A percentile compares a stretch with the other conserved stretches of the same genome.
These are phyloP conservation scores for Pestalotiopsis sp. DNA, from an alignment of 2,329 filamentous ascomycete genomes.

Conservation along the genomic window DNA sequence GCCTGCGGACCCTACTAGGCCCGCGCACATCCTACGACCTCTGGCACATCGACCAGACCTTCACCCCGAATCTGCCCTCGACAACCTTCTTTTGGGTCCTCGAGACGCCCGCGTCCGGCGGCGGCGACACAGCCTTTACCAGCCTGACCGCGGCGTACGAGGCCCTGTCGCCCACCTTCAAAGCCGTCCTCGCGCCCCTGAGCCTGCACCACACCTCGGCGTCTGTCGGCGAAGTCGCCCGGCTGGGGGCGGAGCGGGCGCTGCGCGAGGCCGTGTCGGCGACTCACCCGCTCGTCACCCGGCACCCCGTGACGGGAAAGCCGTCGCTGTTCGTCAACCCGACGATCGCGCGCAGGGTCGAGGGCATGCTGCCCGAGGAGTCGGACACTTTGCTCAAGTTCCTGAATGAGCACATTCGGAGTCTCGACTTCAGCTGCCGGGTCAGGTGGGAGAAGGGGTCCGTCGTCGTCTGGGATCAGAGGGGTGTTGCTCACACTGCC, in stretches of 20 bases:
- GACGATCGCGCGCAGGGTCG: conserved; percentile 30
- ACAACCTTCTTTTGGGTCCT: conserved; percentile 38
- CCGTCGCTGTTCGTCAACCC: conserved; percentile 32
- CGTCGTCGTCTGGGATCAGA: conserved; percentile 35
- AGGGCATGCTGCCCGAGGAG: conserved; percentile 33
- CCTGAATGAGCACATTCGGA: conserved; percentile 31
- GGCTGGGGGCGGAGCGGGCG: conserved; percentile 30
- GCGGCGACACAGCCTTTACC: conserved; percentile 34
- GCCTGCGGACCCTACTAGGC: conserved; percentile 30
- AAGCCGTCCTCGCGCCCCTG: conserved; percentile 8
- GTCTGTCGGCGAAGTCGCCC: conserved; percentile 31
- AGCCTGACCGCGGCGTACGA: conserved; percentile 33
- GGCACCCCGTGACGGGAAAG: conserved; percentile 31
- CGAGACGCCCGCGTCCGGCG: conserved; percentile 25
- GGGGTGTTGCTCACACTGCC: conserved; percentile 27
- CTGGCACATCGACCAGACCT: conserved; percentile 37
- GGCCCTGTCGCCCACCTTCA: conserved; percentile 29
- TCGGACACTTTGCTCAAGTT: conserved; percentile 30
- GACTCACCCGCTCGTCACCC: conserved; percentile 31
- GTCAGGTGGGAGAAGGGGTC: conserved; percentile 32
- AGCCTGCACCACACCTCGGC: conserved; percentile 26
- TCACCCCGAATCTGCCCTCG: conserved; percentile 33
- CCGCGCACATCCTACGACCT: conserved; percentile 31
- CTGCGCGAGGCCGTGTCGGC: conserved; percentile 31
- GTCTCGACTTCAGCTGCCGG: conserved; percentile 34